Evolutionary conservation across 495 filamentous ascomycete species (phyloP).

Genomic region (Tuber calosporum): DNA sequence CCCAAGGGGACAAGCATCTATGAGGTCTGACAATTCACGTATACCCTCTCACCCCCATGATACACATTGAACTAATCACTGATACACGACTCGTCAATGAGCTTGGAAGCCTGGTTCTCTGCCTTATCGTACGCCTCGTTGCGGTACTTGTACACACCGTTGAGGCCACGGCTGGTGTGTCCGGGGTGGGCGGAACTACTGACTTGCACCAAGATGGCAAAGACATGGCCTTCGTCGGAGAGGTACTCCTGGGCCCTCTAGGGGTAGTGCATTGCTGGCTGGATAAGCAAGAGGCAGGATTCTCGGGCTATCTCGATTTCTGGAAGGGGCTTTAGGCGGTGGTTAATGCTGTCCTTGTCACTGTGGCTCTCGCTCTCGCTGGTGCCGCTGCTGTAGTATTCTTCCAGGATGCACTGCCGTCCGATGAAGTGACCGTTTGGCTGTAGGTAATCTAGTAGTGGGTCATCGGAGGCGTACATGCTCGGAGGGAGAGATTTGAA

Average conservation of each 20-base stretch:
- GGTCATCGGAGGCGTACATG: neutral
- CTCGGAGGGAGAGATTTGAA: neutral
- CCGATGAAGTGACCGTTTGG: neutral
- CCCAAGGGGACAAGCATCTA: neutral
- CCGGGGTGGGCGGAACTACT: neutral
- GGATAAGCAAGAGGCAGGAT: neutral
- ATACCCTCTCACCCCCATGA: neutral
- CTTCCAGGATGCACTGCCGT: neutral
- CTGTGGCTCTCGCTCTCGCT: neutral
- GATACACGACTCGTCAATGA: neutral
- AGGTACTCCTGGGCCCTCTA: neutral
- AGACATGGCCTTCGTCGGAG: neutral
- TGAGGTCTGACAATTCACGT: neutral
- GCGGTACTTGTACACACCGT: neutral
- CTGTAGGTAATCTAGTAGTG: neutral
- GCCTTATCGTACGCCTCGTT: neutral
- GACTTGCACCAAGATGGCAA: neutral
- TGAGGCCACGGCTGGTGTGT: neutral
- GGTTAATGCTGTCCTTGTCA: neutral
- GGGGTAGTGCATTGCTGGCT: neutral
- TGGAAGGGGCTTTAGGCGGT: neutral
- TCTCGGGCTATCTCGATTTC: neutral
- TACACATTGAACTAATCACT: neutral
- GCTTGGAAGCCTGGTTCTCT: neutral
- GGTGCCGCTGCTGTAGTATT: neutral